Base-by-base conservation (phyloP, 306 rosid species). In the Corylus heterophylla region DNA sequence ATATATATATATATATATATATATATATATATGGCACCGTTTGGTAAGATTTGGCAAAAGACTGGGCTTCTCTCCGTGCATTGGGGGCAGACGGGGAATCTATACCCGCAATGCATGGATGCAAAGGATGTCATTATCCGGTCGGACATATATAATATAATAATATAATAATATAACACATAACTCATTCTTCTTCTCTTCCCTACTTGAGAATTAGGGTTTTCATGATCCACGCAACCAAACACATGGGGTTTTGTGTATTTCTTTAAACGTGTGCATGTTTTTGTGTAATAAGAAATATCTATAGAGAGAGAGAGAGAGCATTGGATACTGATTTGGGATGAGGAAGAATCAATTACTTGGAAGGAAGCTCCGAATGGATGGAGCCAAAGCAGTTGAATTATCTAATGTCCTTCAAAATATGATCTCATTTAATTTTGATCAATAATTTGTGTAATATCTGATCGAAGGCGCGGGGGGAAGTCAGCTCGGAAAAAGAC, bases 341-440 rank as follows among this genome's bases (percentile, higher is more conserved):
- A 86, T 69, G 81, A 74, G 81, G 83, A 61, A 83, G 89, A 83
- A 87, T 80, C 74, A 85, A 64, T 74, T 70, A 50, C 80, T 76
- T 44, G 77, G 85, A 83, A 81, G 74, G 83, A 85, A 82, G 69
- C 77, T 87, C 92, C 92, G 47, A 82, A 68, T 67, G 86, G 85
- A 83, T 89, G 69, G 58, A 82, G 94, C 92, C 98, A 86, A 87
- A 90, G 84, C 83, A 70, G 88, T 84, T 80, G 76, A 80, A 79
- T 83, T 77, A 79, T 77, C 78, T 77, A 11, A 76, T 76, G 70
- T 56, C 76, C 78, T 58, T 78, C 54, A 5, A 22, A 31, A 69
- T 79, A 54, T 47, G 71, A 64, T 64, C 74, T 66, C 54, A 25
- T 72, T 81, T 76, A 71, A 52, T 81, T 66, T 55, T 75, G 1